Evolutionary conservation across 345 rosid species (phyloP), one percentile per base, ranked within the genome.

Genomic region (Arabis hirsuta): DNA sequence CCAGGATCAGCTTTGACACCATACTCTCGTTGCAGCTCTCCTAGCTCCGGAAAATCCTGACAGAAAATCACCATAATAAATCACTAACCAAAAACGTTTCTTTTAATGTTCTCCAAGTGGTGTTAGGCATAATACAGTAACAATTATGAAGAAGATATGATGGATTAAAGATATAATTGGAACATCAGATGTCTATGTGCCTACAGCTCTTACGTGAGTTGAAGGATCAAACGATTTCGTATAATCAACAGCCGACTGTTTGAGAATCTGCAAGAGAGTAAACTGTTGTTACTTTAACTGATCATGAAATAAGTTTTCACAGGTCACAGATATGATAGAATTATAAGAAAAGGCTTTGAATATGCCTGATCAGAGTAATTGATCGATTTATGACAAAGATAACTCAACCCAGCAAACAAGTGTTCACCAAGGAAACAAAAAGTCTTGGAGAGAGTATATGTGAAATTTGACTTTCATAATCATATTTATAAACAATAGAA

Each of bases 191-290:
- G 41, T 38, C 52, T 19, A 69, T 57, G 60, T 9, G 26, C 22
- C 69, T 69, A 47, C 3, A 8, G 14, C 39, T 81, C 97, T 86
- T 86, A 96, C 99, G 76, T 84, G 88, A 19, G 79, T 75, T 14
- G 91, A 87, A 79, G 92, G 84, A 83, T 92, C 98, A 82, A 91
- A 88, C 59, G 69, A 75, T 74, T 84, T 83, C 66, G 81, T 81
- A 64, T 84, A 90, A 77, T 86, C 85, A 63, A 76, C 85, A 60
- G 88, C 87, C 67, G 99, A 80, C 67, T 72, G 87, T 76, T 86
- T 87, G 73, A 92, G 86, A 79, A 95, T 82, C 99, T 95, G 95
- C 81, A 81, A 62, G 53, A 67, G 73, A 42, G 31, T 2, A 73
- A 10, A 29, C 9, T 26, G 14, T 11, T 2, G 13, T 78, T 61